These are phyloP conservation scores for Penicillium decumbens DNA, from an alignment of 2,329 filamentous ascomycete genomes.

Conservation along the genomic window DNA sequence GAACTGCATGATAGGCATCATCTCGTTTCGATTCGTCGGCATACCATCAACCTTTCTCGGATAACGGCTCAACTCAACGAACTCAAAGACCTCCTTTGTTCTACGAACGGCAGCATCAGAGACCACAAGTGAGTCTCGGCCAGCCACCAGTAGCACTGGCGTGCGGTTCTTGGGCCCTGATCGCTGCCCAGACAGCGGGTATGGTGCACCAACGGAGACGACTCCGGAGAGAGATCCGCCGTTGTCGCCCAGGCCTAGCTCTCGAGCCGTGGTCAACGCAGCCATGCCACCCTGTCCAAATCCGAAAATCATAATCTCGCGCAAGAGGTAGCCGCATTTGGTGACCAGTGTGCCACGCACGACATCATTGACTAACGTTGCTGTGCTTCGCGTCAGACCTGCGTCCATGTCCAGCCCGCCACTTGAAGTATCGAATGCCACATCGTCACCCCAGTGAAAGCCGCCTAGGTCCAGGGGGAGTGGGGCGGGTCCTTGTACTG, in stretches of 20 bases:
- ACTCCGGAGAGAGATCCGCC: constrained; percentile 35
- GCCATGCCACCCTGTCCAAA: constrained; percentile 64
- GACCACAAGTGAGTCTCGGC: constrained; percentile 47
- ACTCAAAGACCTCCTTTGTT: constrained; percentile 61
- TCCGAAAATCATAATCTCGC: constrained; percentile 61
- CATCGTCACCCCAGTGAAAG: constrained; percentile 67
- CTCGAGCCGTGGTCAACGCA: constrained; percentile 54
- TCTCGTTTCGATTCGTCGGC: constrained; percentile 79
- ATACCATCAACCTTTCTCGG: constrained; percentile 69
- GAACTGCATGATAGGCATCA: constrained; percentile 84
- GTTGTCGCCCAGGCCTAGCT: constrained; percentile 28
- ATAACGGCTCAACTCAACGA: constrained; percentile 66
- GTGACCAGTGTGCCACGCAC: constrained; percentile 50
- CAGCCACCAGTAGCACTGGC: constrained; percentile 42
- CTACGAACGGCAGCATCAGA: constrained; percentile 60
- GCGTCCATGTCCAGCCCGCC: constrained; percentile 59
- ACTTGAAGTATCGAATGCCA: constrained; percentile 49
- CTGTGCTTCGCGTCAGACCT: constrained; percentile 52
- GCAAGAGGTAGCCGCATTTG: constrained; percentile 56
- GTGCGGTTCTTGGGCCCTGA: constrained; percentile 35
- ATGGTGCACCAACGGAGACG: constrained; percentile 42
- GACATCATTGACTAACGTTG: constrained; percentile 49
- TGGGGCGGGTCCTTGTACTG: constrained; percentile 65
- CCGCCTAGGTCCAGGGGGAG: constrained; percentile 66
- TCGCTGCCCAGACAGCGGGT: constrained; percentile 35